Evolutionary conservation across 495 filamentous ascomycete species (phyloP), one percentile per base, ranked within the genome.

Genomic region (Friedmanniomyces endolithicus): DNA sequence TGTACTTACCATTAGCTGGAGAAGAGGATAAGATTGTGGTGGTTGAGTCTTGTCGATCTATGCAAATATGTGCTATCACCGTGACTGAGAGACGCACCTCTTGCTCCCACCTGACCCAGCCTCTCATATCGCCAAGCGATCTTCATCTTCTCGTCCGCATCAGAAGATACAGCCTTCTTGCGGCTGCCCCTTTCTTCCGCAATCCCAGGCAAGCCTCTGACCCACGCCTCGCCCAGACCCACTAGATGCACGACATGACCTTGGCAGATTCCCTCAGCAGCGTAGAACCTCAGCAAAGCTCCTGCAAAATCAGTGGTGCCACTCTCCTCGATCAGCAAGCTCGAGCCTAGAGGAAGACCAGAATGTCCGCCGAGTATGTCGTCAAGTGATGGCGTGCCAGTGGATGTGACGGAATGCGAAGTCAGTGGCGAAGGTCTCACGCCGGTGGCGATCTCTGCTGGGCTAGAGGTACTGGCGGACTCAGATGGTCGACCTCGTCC

Each of bases 51-150:
- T 41, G 39, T n/a, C 39, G 19, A 3, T 41, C 14, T 22, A 56
- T 51, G 17, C 20, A 50, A 17, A 57, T 49, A 58, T 55, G 58
- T 25, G 39, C 59, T 39, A 55, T 17, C 39, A 50, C 37, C 39
- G 16, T 31, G 7, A 25, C 7, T 24, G 41, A 46, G 20, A 49
- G n/a, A 67, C 69, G 63, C 59, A 70, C 73, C 82, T 77, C 77
- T 76, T 59, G 75, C 72, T 44, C 73, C 74, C 39, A 75, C 74
- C 52, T 85, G 81, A 22, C 88, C 85, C 57, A 96, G 67, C 19
- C 82, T 78, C 67, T 96, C 90, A 71, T 98, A 98, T 68, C 92
- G 74, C 92, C 92, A 98, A 11, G 92, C 92, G 68, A 98, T 98
- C 72, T 95, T 96, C 92, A 98, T 98, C 67, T 80, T 84, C 53